Evolutionary conservation across 163 green algal species (phyloP).

Genomic region (Scenedesmus sp.): DNA sequence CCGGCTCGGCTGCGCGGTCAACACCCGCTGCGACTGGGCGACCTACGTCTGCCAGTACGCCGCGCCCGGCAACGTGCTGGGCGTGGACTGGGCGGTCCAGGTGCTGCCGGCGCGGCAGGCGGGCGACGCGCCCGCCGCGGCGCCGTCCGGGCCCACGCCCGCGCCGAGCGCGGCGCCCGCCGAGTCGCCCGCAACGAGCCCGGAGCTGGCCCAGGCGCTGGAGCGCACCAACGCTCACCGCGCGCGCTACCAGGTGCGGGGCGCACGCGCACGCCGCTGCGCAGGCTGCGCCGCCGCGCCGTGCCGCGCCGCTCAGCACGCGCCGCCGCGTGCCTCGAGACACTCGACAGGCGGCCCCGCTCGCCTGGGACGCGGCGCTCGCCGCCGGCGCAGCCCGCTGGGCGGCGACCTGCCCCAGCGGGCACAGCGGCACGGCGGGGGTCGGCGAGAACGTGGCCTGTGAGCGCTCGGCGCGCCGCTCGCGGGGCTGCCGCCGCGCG

Average conservation of each 20-base stretch:
- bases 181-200: not conserved
- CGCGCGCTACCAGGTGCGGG: constrained; percentile 5
- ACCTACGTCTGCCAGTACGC: constrained; percentile 45
- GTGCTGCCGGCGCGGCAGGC: not conserved
- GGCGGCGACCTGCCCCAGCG: constrained; percentile 5
- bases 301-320: no score
- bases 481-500: no score
- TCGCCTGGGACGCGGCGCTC: constrained; percentile 35
- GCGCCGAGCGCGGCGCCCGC: not conserved
- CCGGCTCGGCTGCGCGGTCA: constrained; percentile 41
- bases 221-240: constrained; percentile 23
- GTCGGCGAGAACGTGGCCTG: constrained; percentile 42
- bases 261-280: no score
- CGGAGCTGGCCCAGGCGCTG: not conserved
- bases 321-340: no score
- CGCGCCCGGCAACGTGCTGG: constrained; percentile 41
- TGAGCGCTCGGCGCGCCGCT: no score
- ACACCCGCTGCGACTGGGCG: constrained; percentile 33
- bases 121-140: not conserved
- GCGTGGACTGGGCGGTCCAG: constrained; percentile 35
- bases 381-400: constrained; percentile 12
- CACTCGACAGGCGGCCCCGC: constrained; percentile 7
- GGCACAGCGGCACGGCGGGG: not conserved
- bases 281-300: no score
- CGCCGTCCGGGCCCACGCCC: no score